These are phyloP conservation scores for Rubroshorea leprosula DNA, from an alignment of 345 rosid genomes.

Conservation along the genomic window DNA sequence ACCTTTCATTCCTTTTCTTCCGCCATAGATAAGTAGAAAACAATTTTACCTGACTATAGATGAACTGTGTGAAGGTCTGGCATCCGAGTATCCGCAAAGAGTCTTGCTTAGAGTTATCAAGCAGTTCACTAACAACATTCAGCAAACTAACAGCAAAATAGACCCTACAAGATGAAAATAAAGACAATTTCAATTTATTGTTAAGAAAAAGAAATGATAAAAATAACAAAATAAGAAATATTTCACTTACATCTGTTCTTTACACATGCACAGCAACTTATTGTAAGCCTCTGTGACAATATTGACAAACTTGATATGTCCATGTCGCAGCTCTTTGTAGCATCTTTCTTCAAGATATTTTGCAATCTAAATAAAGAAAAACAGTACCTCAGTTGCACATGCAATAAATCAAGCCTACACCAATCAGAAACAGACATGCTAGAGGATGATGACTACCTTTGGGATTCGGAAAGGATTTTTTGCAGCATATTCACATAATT, in stretches of 20 bases:
- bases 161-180: constrained; percentile 43
- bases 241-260: constrained; percentile 73
- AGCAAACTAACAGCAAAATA: constrained; percentile 79
- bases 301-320: constrained; percentile 59
- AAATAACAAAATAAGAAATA: constrained; percentile 1
- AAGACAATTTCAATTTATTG: background rate
- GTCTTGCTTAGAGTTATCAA: constrained; percentile 70
- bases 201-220: background rate
- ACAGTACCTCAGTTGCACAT: background rate
- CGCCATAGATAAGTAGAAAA: background rate
- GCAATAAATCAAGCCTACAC: constrained; percentile 1
- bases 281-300: constrained; percentile 63
- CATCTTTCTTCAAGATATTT: constrained; percentile 90
- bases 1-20: no score
- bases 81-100: constrained; percentile 66
- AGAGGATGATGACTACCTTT: constrained; percentile 40
- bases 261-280: constrained; percentile 72
- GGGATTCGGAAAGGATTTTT: constrained; percentile 86
- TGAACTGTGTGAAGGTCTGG: constrained; percentile 76
- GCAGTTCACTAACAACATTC: constrained; percentile 65
- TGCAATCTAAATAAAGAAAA: constrained; percentile 52
- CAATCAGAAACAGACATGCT: background rate
- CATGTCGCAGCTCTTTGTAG: constrained; percentile 73
- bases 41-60: constrained; percentile 69
- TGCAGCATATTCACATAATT: constrained; percentile 92